Percentiles rank a stretch among this genome's conserved stretches.
Conservation (phyloP, 495 filamentous ascomycete genomes). For the Aspergillus diversus region DNA sequence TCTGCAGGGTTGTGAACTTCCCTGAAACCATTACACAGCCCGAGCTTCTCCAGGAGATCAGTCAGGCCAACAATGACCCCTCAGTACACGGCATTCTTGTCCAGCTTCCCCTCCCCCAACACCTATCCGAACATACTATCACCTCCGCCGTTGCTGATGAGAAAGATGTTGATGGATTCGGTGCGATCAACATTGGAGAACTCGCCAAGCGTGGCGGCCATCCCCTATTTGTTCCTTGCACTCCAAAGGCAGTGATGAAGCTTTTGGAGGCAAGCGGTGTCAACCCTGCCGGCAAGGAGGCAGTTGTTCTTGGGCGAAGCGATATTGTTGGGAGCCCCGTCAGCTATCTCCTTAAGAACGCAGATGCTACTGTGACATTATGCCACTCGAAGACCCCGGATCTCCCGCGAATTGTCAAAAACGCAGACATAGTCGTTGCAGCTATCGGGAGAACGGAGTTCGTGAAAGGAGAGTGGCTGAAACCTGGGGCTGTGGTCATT, state of each 20-base stretch:
- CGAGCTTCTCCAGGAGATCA: conserved; percentile 82
- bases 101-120: conserved; percentile 84
- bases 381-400: conserved; percentile 88
- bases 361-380: conserved; percentile 93
- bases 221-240: conserved; percentile 90
- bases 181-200: conserved; percentile 89
- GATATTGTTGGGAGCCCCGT: conserved; percentile 98
- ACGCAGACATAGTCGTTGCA: conserved; percentile 86
- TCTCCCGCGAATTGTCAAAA: conserved; percentile 72
- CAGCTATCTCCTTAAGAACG: conserved; percentile 91
- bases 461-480: conserved; percentile 93
- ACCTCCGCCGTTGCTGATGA: conserved; percentile 88
- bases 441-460: conserved; percentile 88
- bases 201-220: conserved; percentile 90
- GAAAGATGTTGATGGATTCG: conserved; percentile 99
- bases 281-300: conserved; percentile 83
- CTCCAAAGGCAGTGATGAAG: conserved; percentile 95
- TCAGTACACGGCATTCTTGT: conserved; percentile 90
- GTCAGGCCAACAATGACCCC: conserved; percentile 82
- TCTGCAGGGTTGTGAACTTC: conserved; percentile 81
- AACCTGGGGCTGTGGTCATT: conserved; percentile 90
- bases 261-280: conserved; percentile 83
- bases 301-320: conserved; percentile 91
- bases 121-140: conserved; percentile 85
- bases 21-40: conserved; percentile 79